These are phyloP conservation scores for Passalora sequoiae DNA, from an alignment of 2,329 filamentous ascomycete species.

Conservation along the genomic window DNA sequence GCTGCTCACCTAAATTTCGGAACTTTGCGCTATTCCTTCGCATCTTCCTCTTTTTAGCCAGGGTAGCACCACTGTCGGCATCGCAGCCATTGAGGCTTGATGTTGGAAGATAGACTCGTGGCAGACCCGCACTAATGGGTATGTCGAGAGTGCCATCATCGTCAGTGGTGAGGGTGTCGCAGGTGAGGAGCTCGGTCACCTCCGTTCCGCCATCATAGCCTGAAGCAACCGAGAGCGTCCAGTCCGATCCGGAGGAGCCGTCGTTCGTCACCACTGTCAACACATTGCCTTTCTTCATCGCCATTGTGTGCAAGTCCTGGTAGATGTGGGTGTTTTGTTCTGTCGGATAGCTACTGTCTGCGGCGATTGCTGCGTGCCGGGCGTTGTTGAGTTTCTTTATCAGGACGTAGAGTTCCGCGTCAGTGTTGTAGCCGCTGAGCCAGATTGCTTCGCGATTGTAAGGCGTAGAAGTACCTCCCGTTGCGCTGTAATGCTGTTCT, in stretches of 20 bases:
- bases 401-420: conserved; percentile 38
- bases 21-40: not conserved
- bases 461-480: conserved; percentile 29
- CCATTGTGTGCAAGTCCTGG: conserved; percentile 41
- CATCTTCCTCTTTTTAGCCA: conserved; percentile 3
- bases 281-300: conserved; percentile 46
- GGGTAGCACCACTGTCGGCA: conserved; percentile 6
- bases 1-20: too few relatives aligned
- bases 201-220: conserved; percentile 27
- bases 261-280: conserved; percentile 36
- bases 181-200: conserved; percentile 39
- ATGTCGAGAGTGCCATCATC: conserved; percentile 30
- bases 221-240: conserved; percentile 28
- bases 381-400: conserved; percentile 47
- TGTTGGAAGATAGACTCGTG: conserved; percentile 36
- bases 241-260: conserved; percentile 24
- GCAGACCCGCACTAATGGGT: conserved; percentile 34
- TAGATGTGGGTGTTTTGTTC: conserved; percentile 39
- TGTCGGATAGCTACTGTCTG: conserved; percentile 37
- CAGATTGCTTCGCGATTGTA: conserved; percentile 42
- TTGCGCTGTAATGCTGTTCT: conserved; percentile 53
- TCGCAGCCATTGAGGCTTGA: conserved; percentile 7
- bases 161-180: conserved; percentile 29
- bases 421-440: conserved; percentile 39
- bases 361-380: conserved; percentile 42